phyloP scores from a whole-genome alignment of 768 basidiomycete species.

The Suillus subalutaceus region DNA sequence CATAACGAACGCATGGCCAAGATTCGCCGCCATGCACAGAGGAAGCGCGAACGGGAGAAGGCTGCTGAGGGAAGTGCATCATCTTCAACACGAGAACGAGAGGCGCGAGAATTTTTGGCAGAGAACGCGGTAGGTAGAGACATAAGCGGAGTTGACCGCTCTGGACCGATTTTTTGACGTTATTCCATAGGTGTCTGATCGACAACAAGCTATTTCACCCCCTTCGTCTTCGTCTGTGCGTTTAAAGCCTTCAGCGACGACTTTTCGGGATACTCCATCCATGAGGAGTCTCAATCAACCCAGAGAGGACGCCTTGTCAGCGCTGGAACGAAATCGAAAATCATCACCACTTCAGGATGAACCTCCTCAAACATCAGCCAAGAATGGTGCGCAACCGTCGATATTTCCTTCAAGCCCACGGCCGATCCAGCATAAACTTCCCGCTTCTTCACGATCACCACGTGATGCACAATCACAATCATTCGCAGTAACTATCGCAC shows the following conservation, averaged over 20 bases:
- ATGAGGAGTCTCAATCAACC: slow-evolving; percentile 22
- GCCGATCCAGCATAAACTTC: slow-evolving; percentile 13
- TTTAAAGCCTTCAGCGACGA: slow-evolving; percentile 23
- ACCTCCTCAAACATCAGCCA: not conserved
- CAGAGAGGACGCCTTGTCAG: slow-evolving; percentile 11
- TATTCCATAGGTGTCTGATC: slow-evolving; percentile 16
- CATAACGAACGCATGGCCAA: slow-evolving; percentile 97
- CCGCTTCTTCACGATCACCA: slow-evolving; percentile 23
- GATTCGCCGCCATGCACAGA: slow-evolving; percentile 89
- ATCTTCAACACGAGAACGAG: slow-evolving; percentile 29
- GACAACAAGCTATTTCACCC: slow-evolving; percentile 8
- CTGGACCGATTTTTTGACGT: slow-evolving; percentile 6
- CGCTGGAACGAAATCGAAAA: slow-evolving; percentile 13
- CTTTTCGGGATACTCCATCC: slow-evolving; percentile 31
- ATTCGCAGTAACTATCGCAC: slow-evolving; percentile 46
- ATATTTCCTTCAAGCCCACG: slow-evolving; percentile 20
- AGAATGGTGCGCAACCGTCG: not conserved
- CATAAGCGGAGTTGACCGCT: not conserved
- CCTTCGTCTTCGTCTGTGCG: slow-evolving; percentile 22
- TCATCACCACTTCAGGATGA: slow-evolving; percentile 21
- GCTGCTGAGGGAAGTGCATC: slow-evolving; percentile 31
- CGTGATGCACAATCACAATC: slow-evolving; percentile 35
- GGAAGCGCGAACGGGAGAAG: slow-evolving; percentile 64
- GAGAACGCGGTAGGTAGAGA: slow-evolving; percentile 46
- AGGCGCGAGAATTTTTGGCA: slow-evolving; percentile 31